phyloP scores from a whole-genome alignment of 192 early-diverging fungal genomes.

The Hyaloraphidium curvatum region DNA sequence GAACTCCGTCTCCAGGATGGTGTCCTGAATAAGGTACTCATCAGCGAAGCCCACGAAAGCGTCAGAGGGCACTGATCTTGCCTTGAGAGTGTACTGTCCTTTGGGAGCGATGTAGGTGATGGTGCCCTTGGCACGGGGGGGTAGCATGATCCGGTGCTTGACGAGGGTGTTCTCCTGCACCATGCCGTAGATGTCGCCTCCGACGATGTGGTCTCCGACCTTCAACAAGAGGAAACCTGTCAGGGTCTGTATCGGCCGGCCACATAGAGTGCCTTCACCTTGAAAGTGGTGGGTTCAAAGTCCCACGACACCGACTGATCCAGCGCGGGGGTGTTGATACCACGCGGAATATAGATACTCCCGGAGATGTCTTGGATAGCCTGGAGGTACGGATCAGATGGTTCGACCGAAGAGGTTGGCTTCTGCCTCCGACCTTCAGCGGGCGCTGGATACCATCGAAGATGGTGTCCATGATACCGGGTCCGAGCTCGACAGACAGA shows the following conservation, averaged over 20 bases:
- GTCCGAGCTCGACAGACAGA: slow-evolving; percentile 93
- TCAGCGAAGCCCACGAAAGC: too few relatives aligned
- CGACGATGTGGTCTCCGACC: slow-evolving; percentile 94
- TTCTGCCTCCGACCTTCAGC: slow-evolving; percentile 39
- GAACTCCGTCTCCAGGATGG: slow-evolving; percentile 90
- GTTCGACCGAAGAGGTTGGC: background rate
- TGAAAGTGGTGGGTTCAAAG: slow-evolving; percentile 81
- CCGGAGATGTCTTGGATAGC: slow-evolving; percentile 79
- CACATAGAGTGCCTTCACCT: slow-evolving; percentile 34
- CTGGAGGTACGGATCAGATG: slow-evolving; percentile 10
- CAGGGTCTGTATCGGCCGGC: background rate
- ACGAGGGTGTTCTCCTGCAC: slow-evolving; percentile 93
- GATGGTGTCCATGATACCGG: slow-evolving; percentile 89
- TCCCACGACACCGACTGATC: slow-evolving; percentile 83
- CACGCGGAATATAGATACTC: slow-evolving; percentile 98
- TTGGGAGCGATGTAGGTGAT: slow-evolving; percentile 87
- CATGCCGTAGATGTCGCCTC: slow-evolving; percentile 88
- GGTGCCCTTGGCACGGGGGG: slow-evolving; percentile 83
- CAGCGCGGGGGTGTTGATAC: slow-evolving; percentile 93
- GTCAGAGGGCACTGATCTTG: slow-evolving; percentile 5
- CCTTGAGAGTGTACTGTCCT: slow-evolving; percentile 76
- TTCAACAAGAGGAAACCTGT: slow-evolving; percentile 6
- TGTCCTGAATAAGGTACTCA: slow-evolving; percentile 28
- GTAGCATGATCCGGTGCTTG: slow-evolving; percentile 81
- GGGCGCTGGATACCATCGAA: slow-evolving; percentile 99